Evolutionary conservation across 2,329 filamentous ascomycete genomes (phyloP).

Genomic region (Ceratocystis smalleyi): DNA sequence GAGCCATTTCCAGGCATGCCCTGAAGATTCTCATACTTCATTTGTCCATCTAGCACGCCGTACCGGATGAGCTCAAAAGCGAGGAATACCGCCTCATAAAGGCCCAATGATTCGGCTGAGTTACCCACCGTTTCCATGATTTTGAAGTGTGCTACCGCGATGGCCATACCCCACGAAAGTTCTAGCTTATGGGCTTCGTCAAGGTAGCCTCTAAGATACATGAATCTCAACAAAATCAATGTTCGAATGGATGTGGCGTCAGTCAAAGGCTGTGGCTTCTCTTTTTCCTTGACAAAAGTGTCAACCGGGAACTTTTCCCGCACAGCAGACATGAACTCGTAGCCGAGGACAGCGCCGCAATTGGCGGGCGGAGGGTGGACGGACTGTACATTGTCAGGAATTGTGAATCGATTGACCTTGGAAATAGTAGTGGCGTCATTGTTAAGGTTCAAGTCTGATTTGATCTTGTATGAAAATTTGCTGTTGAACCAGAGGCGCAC

Average conservation of each 20-base stretch:
- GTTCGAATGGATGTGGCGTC: constrained; percentile 49
- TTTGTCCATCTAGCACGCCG: constrained; percentile 58
- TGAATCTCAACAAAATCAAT: constrained; percentile 73
- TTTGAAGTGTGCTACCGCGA: constrained; percentile 52
- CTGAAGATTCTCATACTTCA: constrained; percentile 38
- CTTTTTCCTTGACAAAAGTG: constrained; percentile 47
- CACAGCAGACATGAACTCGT: constrained; percentile 51
- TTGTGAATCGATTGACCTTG: constrained; percentile 36
- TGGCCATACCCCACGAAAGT: constrained; percentile 68
- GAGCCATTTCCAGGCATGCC: constrained; percentile 40
- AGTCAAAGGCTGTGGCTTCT: constrained; percentile 45
- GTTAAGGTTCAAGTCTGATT: constrained; percentile 9
- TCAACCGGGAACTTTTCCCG: constrained; percentile 54
- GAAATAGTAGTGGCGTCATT: constrained; percentile 38
- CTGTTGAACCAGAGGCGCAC: constrained; percentile 75
- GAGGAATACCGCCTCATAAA: constrained; percentile 66
- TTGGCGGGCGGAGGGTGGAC: constrained; percentile 6
- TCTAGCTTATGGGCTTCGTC: constrained; percentile 56
- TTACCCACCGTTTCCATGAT: constrained; percentile 40
- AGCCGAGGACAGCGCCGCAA: constrained; percentile 33
- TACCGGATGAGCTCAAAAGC: constrained; percentile 75
- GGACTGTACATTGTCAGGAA: constrained; percentile 19
- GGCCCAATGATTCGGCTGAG: constrained; percentile 29
- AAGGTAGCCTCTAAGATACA: constrained; percentile 77
- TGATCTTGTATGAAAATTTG: constrained; percentile 48